Percentiles rank a stretch among this genome's conserved stretches.
These are phyloP conservation scores for Chenopodium formosanum DNA, from an alignment of 148 eudicot species.

Conservation along the genomic window DNA sequence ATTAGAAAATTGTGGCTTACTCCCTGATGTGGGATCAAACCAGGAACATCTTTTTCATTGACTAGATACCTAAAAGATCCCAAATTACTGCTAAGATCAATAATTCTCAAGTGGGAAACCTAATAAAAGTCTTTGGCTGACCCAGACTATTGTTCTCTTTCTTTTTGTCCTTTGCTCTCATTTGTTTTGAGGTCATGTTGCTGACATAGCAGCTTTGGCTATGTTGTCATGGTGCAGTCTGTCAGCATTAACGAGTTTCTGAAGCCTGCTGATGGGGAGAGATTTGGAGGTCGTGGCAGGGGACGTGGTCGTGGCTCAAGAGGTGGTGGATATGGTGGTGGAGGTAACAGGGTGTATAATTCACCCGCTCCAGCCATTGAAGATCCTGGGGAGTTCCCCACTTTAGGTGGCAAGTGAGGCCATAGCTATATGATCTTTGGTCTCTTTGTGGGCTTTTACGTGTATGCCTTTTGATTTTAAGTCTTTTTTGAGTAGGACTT, in stretches of 20 bases:
- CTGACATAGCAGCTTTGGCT: background rate
- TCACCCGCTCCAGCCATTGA: constrained; percentile 58
- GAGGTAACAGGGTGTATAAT: constrained; percentile 33
- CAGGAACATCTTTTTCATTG: background rate
- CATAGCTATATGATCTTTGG: background rate
- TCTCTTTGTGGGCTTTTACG: background rate
- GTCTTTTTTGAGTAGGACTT: constrained; percentile 31
- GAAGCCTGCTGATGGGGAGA: constrained; percentile 89
- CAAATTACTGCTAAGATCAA: too few species aligned
- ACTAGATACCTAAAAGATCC: too few species aligned
- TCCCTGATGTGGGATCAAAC: too few species aligned
- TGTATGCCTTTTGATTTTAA: constrained; percentile 10
- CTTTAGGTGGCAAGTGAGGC: constrained; percentile 70
- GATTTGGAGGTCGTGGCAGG: constrained; percentile 65
- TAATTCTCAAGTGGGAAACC: background rate
- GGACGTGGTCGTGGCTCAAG: constrained; percentile 75
- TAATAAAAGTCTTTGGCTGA: background rate
- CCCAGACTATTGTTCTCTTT: background rate
- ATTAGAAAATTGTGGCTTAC: too few species aligned
- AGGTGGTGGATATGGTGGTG: constrained; percentile 46
- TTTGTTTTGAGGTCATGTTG: background rate
- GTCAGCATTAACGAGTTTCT: constrained; percentile 88
- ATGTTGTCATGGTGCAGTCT: constrained; percentile 36
- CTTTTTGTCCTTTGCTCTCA: background rate
- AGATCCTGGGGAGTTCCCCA: constrained; percentile 84